Conservation (phyloP, 257 asterid genomes). For the Phtheirospermum japonicum region DNA sequence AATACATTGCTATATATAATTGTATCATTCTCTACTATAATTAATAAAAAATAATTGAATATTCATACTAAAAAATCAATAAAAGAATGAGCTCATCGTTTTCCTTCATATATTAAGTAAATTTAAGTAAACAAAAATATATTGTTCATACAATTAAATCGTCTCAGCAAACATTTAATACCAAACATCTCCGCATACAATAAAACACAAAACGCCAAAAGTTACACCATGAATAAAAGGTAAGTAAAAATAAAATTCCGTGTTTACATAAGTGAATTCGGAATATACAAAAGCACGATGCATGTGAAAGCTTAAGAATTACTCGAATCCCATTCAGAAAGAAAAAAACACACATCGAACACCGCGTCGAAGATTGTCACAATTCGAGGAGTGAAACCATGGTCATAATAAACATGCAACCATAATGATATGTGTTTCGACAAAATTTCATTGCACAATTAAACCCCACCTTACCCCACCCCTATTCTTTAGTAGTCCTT, state of each 20-base stretch:
- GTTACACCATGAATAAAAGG: not conserved
- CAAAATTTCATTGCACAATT: not conserved
- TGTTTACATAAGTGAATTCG: not conserved
- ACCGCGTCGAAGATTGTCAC: constrained; percentile 21
- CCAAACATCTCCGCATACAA: too few relatives aligned
- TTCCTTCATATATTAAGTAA: too few relatives aligned
- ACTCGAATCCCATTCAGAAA: not conserved
- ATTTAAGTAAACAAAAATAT: too few relatives aligned
- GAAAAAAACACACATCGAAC: constrained; percentile 12
- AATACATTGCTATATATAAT: too few relatives aligned
- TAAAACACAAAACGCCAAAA: constrained; percentile 1
- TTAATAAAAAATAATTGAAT: too few relatives aligned
- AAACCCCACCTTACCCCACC: constrained; percentile 2
- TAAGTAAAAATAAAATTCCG: not conserved
- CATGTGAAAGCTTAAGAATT: constrained; percentile 19
- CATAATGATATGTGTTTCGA: constrained; percentile 21
- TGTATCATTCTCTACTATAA: too few relatives aligned
- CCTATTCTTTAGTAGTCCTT: not conserved
- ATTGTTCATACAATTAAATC: too few relatives aligned
- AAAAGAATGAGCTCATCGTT: too few relatives aligned
- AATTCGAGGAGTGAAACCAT: constrained; percentile 32
- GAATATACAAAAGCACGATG: constrained; percentile 1
- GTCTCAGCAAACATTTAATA: not conserved
- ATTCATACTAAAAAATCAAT: too few relatives aligned
- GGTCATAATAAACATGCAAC: constrained; percentile 36